These are phyloP conservation scores for Fagopyrum esculentum DNA, from an alignment of 148 eudicot genomes.

Conservation along the genomic window DNA sequence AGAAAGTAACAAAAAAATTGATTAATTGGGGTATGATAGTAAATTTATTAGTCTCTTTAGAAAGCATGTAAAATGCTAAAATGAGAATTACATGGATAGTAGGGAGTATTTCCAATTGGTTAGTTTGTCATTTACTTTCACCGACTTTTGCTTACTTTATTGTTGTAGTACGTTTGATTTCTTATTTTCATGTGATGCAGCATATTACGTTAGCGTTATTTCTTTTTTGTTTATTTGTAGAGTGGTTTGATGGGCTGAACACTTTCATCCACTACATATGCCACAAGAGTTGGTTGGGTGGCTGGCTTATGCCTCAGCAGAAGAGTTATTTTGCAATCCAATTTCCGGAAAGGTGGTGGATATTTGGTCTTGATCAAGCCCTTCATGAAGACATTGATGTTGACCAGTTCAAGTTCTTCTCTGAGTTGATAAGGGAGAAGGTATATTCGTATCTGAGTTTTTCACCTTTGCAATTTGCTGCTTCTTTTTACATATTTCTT, in stretches of 20 bases:
- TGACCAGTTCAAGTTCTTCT: conserved; percentile 94
- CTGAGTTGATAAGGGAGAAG: conserved; percentile 73
- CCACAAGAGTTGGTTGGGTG: conserved; percentile 99
- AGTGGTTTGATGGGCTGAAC: conserved; percentile 98
- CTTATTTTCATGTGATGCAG: neutral
- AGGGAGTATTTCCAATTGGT: neutral
- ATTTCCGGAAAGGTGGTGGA: conserved; percentile 96
- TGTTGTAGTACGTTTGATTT: neutral
- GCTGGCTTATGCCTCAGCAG: conserved; percentile 99
- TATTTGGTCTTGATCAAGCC: conserved; percentile 94
- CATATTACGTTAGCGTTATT: neutral
- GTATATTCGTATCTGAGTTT: conserved; percentile 23
- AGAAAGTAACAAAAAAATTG: no score
- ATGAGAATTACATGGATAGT: no score
- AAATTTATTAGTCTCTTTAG: no score
- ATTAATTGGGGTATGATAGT: no score
- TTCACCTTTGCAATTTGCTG: neutral
- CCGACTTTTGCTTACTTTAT: neutral
- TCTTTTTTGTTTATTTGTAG: conserved; percentile 26
- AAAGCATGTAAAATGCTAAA: no score
- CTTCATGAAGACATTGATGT: conserved; percentile 95
- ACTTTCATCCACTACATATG: conserved; percentile 96
- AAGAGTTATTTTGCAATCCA: conserved; percentile 96
- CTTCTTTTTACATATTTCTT: neutral
- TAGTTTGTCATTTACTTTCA: neutral